Conservation (phyloP, 2,329 filamentous ascomycete genomes). For the Cytospora paraplurivora region DNA sequence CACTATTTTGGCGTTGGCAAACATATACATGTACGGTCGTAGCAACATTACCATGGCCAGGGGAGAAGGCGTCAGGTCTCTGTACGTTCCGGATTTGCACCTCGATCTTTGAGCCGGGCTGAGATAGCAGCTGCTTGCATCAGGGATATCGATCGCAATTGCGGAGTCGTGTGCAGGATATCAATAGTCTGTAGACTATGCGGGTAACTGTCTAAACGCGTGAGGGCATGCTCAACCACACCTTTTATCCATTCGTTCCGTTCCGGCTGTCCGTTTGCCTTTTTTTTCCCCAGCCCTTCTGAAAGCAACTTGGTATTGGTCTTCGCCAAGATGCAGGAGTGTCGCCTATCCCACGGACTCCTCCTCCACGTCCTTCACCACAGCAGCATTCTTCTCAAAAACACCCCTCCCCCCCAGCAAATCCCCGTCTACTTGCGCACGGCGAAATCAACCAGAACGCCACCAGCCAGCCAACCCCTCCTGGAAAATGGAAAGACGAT, state of each 20-base stretch:
- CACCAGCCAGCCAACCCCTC: slow-evolving; percentile 7
- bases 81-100: neutral
- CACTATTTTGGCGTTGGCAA: slow-evolving; percentile 16
- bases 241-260: slow-evolving; percentile 4
- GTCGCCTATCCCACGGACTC: neutral
- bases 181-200: slow-evolving; percentile 2
- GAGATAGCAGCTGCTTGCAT: neutral
- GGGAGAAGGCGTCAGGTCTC: slow-evolving; percentile 7
- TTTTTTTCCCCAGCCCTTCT: neutral
- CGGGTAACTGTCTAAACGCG: slow-evolving; percentile 16
- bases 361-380: neutral
- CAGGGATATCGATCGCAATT: neutral
- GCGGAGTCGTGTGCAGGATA: neutral
- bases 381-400: neutral
- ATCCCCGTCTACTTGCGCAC: neutral
- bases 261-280: no score
- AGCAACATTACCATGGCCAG: slow-evolving; percentile 7
- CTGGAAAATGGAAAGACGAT: slow-evolving; percentile 4
- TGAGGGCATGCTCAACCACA: slow-evolving; percentile 1
- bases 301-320: neutral
- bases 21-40: slow-evolving; percentile 4
- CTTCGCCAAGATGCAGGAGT: neutral
- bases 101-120: no score
- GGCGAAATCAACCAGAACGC: slow-evolving; percentile 19
- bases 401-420: neutral